phyloP scores from a whole-genome alignment of 768 basidiomycete species.

The Amanita rimosa region DNA sequence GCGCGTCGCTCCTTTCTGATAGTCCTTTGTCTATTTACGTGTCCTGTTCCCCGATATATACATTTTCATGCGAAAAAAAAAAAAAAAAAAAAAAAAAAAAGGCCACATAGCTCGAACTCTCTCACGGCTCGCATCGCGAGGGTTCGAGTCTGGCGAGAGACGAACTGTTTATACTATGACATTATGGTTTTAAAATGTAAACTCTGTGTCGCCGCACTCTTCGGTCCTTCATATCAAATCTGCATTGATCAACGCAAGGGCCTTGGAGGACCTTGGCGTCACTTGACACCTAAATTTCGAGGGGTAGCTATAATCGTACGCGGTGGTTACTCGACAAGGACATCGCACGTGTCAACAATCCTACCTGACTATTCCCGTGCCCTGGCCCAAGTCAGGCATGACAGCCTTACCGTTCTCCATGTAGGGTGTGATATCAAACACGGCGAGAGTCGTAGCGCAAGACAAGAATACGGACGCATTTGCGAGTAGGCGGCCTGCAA shows the following conservation, averaged over 20 bases:
- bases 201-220: too few relatives aligned
- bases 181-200: too few relatives aligned
- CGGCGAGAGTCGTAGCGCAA: constrained; percentile 27
- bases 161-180: too few relatives aligned
- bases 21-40: too few relatives aligned
- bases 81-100: too few relatives aligned
- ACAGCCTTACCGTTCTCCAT: constrained; percentile 16
- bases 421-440: constrained; percentile 25
- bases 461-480: constrained; percentile 33
- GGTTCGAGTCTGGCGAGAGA: too few relatives aligned
- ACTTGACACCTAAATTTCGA: constrained; percentile 15
- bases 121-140: too few relatives aligned
- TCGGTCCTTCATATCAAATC: not conserved
- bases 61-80: too few relatives aligned
- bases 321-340: not conserved
- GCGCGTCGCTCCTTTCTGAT: too few relatives aligned
- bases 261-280: constrained; percentile 4
- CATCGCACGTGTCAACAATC: not conserved
- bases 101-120: too few relatives aligned
- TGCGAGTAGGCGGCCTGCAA: constrained; percentile 16
- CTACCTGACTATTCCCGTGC: constrained; percentile 35
- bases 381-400: constrained; percentile 27
- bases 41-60: too few relatives aligned
- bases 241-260: constrained; percentile 11
- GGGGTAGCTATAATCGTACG: constrained; percentile 12